A percentile compares a stretch with the other conserved stretches of the same genome.
Conservation (phyloP, 2,329 filamentous ascomycete species). For the Fusarium chlamydosporum region DNA sequence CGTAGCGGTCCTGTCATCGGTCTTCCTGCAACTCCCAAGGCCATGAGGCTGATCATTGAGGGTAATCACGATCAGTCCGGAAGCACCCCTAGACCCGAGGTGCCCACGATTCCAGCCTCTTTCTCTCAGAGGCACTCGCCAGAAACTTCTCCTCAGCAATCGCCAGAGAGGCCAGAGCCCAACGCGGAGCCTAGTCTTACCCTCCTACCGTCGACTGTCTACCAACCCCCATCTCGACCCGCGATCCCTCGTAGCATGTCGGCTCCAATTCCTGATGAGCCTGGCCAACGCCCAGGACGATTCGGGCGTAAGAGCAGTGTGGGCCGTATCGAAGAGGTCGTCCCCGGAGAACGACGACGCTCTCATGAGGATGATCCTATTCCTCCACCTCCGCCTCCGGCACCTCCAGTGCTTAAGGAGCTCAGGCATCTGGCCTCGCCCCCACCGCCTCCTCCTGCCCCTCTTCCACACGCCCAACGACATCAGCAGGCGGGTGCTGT, state of each 20-base stretch:
- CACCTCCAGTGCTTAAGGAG: constrained; percentile 70
- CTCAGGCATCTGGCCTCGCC: constrained; percentile 73
- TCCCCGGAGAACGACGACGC: constrained; percentile 58
- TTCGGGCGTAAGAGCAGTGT: constrained; percentile 56
- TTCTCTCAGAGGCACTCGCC: constrained; percentile 63
- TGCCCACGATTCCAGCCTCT: constrained; percentile 66
- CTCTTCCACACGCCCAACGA: constrained; percentile 63
- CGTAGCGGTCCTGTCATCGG: constrained; percentile 72
- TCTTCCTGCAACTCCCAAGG: constrained; percentile 90
- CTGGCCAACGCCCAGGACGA: constrained; percentile 46
- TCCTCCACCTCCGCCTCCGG: constrained; percentile 67
- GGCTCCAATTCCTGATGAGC: constrained; percentile 64
- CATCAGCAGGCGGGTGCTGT: constrained; percentile 62
- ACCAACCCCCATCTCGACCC: constrained; percentile 66
- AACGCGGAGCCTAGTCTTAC: constrained; percentile 56
- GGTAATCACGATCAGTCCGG: constrained; percentile 62
- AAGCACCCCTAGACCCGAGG: constrained; percentile 64
- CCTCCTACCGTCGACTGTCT: constrained; percentile 71
- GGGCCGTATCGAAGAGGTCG: constrained; percentile 64
- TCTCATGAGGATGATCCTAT: constrained; percentile 66
- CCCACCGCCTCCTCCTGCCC: constrained; percentile 73
- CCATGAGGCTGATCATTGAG: constrained; percentile 86
- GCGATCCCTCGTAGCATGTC: constrained; percentile 73
- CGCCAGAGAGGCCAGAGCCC: constrained; percentile 52
- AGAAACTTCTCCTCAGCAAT: constrained; percentile 55